Base-by-base conservation (phyloP, 805 yeast genomes). In the Naumovozyma dairenensis region DNA sequence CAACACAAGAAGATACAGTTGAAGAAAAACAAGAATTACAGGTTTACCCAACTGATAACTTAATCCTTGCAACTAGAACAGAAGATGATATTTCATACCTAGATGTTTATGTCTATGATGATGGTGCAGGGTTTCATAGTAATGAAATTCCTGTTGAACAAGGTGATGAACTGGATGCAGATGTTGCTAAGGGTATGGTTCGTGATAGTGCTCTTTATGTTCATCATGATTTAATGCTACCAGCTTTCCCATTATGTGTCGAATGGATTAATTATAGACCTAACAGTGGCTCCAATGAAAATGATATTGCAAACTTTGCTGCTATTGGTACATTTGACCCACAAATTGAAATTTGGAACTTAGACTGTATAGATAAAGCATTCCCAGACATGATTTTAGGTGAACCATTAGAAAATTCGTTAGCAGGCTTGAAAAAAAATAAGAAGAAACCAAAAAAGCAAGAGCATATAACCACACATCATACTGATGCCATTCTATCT, bases 281-380 rank as follows among this genome's bases (percentile, higher is more conserved):
- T 21, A 71, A 67, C 10, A 63, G 59, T 10, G 26, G 26, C 6
- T 12, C 8, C 5, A 63, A 65, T 22, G 64, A 63, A 27, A 62
- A 60, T 16, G 59, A 59, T 21, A 62, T 76, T 20, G 96, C 94
- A 8, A 92, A 86, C 60, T 86, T 84, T 60, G 97, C 94, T 2
- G 98, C 98, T 10, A 67, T 92, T 44, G 97, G 97, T 54, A 83
- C 97, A 2, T 89, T 92, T 56, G 97, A 89, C 48, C 98, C 98
- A 26, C 93, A 82, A 53, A 89, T 92, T 59, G 98, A 92, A 62
- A 72, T 92, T 40, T 92, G 97, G 97, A 86, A 92, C 59, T 66
- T 92, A 50, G 98, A 92, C 57, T 77, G 80, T 43, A 67, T 89
- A 22, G 97, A 92, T 47, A 85, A 85, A 51, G 89, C 94, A 18